Evolutionary conservation across 225 moss, liverwort and hornwort species (phyloP).

Genomic region (Sphagnum contortum): DNA sequence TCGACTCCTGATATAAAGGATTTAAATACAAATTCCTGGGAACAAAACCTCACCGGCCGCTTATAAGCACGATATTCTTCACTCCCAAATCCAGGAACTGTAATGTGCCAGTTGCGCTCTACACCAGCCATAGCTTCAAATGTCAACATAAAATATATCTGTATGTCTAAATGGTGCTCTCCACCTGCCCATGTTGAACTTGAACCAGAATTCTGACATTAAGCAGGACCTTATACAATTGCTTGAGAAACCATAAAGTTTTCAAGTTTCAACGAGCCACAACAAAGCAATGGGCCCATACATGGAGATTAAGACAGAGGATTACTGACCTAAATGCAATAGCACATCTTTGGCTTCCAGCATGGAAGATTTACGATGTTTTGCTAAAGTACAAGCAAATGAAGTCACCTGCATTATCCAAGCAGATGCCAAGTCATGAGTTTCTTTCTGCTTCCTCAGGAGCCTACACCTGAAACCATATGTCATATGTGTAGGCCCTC

Average conservation of each 20-base stretch:
- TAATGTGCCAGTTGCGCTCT: constrained; percentile 75
- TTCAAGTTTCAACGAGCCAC: too few species aligned
- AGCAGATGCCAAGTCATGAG: neutral
- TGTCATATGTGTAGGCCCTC: neutral
- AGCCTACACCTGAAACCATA: neutral
- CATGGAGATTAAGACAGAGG: too few species aligned
- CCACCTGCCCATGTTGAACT: too few species aligned
- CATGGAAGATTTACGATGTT: constrained; percentile 71
- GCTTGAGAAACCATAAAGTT: too few species aligned
- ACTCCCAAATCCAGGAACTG: constrained; percentile 89
- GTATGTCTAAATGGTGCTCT: neutral
- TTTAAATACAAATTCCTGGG: too few species aligned
- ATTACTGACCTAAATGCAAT: constrained; percentile 59
- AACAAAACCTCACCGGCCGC: constrained; percentile 26
- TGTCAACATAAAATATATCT: neutral
- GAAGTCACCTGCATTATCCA: constrained; percentile 47
- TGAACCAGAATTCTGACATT: too few species aligned
- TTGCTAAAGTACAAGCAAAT: constrained; percentile 75
- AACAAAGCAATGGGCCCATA: too few species aligned
- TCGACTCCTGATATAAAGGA: too few species aligned
- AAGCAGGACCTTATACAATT: too few species aligned
- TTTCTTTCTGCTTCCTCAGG: neutral
- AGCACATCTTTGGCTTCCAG: constrained; percentile 92
- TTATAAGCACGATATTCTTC: constrained; percentile 86
- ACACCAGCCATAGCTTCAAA: neutral